These are phyloP conservation scores for Ophiocordyceps camponoti-saundersi DNA, from an alignment of 2,329 filamentous ascomycete species.

Conservation along the genomic window DNA sequence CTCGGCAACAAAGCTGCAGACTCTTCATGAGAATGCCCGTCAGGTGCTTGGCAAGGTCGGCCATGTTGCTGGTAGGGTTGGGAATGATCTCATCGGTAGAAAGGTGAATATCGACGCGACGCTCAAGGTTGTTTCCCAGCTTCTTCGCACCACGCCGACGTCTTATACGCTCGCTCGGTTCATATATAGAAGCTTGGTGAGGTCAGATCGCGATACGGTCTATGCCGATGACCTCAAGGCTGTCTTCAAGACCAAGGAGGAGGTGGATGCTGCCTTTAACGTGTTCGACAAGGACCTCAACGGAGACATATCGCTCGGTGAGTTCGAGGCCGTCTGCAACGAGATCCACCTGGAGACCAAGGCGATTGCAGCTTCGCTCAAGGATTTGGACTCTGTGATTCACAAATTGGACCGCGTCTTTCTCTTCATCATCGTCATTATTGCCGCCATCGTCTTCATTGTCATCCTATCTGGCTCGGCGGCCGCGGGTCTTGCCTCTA, in stretches of 20 bases:
- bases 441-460: constrained; percentile 73
- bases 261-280: constrained; percentile 72
- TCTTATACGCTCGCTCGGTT: constrained; percentile 75
- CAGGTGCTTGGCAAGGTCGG: constrained; percentile 65
- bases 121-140: constrained; percentile 64
- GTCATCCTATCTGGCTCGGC: constrained; percentile 80
- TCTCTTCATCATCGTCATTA: constrained; percentile 67
- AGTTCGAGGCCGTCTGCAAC: constrained; percentile 81
- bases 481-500: constrained; percentile 78
- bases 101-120: constrained; percentile 58
- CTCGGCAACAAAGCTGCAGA: constrained; percentile 54
- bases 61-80: constrained; percentile 69
- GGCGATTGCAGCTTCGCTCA: constrained; percentile 83
- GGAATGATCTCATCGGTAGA: constrained; percentile 80
- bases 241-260: constrained; percentile 68
- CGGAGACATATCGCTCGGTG: constrained; percentile 89
- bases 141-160: constrained; percentile 55
- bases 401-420: constrained; percentile 80
- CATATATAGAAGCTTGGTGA: constrained; percentile 71
- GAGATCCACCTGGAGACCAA: constrained; percentile 92
- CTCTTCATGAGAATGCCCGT: constrained; percentile 59
- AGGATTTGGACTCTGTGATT: constrained; percentile 88
- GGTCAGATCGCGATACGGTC: constrained; percentile 60
- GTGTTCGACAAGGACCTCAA: constrained; percentile 97
- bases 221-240: constrained; percentile 59